A percentile compares a stretch with the other conserved stretches of the same genome.
Conservation (phyloP, 2,329 filamentous ascomycete species). For the Colletotrichum karsti region DNA sequence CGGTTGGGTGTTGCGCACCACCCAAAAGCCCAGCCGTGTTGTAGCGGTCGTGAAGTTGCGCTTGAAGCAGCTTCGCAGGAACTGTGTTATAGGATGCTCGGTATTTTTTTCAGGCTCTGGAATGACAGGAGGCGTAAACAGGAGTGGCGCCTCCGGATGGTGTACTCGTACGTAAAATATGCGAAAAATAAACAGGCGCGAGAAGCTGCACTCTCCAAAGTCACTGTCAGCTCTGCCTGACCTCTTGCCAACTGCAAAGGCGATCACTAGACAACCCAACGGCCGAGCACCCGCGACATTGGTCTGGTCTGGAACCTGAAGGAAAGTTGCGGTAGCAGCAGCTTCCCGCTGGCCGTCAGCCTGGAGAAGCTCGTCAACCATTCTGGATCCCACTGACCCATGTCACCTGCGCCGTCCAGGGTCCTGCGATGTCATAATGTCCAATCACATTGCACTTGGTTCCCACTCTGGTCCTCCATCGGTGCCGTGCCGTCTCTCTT, state of each 20-base stretch:
- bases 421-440: not conserved
- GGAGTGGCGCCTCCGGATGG: not conserved
- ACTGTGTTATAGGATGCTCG: not conserved
- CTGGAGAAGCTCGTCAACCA: conserved; percentile 17
- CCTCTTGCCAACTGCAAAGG: conserved; percentile 13
- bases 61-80: conserved; percentile 15
- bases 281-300: conserved; percentile 1
- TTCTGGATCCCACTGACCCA: conserved; percentile 3
- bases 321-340: conserved; percentile 6
- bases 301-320: not conserved
- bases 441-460: not conserved
- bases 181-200: not conserved
- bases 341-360: not conserved
- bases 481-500: not conserved
- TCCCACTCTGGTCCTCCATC: not conserved
- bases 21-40: conserved; percentile 18
- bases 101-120: not conserved
- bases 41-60: conserved; percentile 36
- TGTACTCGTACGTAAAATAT: not conserved
- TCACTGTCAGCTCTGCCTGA: not conserved
- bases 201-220: not conserved
- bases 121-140: conserved; percentile 3
- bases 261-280: not conserved
- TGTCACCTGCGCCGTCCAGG: conserved; percentile 4
- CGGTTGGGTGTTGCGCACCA: conserved; percentile 27